Base-by-base conservation (phyloP, 805 yeast genomes). In the Torulaspora maleeae region DNA sequence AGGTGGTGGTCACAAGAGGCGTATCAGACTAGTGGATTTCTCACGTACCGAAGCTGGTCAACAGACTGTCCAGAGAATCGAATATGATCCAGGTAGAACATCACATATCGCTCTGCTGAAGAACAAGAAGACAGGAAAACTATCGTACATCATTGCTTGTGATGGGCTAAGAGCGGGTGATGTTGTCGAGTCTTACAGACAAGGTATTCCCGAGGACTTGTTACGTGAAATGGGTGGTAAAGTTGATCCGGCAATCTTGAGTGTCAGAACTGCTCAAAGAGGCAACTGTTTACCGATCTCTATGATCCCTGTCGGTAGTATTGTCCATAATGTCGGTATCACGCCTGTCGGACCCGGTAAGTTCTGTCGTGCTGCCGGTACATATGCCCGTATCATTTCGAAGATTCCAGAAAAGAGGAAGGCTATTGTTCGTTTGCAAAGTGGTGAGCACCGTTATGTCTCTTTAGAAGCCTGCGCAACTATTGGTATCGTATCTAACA, bases 121-220 rank as follows among this genome's bases (percentile, higher is more conserved):
- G 65, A 83, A 84, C 66, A 66, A 72, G 40, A 76, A 70, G 27
- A 75, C 89, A 0, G 80, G 78, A 4, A 73, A 78, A 52, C 68
- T 81, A 49, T 76, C 91, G 9, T 93, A 93, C 65, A 86, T 93
- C 47, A 70, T 89, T 45, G 98, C 99, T 0, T 79, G 93, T 46
- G 91, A 88, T 51, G 99, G 98, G 10, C 71, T 91, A 62, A 80
- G 98, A 70, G 86, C 83, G 2, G 99, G 98, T 40, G 99, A 93
- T 65, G 72, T 72, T 36, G 91, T 93, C 28, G 96, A 90, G 70
- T 80, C 90, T 8, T 93, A 83, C 72, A 80, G 97, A 66, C 64
- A 70, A n/a, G 98, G 97, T 41, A 80, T 91, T 44, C 96, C 97
- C 11, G 66, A 74, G 36, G 79, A 80, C 59, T 71, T 90, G 51